Base-by-base conservation (phyloP, 345 rosid species). In the Passiflora organensis region DNA sequence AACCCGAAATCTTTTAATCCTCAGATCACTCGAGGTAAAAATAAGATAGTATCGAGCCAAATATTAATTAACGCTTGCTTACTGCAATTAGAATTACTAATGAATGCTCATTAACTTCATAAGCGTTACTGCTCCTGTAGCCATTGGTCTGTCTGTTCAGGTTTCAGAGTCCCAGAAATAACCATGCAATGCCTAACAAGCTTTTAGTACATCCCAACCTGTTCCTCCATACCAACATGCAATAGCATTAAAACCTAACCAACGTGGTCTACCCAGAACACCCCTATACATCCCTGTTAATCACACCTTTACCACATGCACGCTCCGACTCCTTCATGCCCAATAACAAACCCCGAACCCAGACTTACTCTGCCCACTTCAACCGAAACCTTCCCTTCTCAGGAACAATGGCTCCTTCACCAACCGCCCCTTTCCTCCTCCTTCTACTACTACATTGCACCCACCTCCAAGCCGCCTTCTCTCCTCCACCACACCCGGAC, bases 401-500 rank as follows among this genome's bases (percentile, higher is more conserved):
- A 66, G 39, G 47, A 17, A 16, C 24, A 43, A 21, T 46, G 59
- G 47, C 62, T 46, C 61, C 14, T 71, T 43, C 62, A 23, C 66
- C 59, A 21, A 32, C 6, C 62, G 43, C 34, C 2, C 53, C 22
- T 62, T 10, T 39, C 42, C 34, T 32, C 32, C n/a, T 10, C 52
- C 6, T n/a, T 34, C 25, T 62, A 47, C 60, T 39, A 16, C 46
- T 44, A 19, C 43, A 9, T 48, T 22, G 41, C 5, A 8, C 56
- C 25, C 53, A 60, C 10, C 62, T 47, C 24, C 58, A 51, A 13
- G 77, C 83, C 23, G 36, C 83, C 23, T 36, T 64, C 22, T 42
- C 68, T 1, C 62, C 48, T 76, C 82, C 81, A n/a, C 95, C 85
- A 59, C 66, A 50, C 77, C 82, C 81, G 12, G 97, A 90, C 59